Base-by-base conservation (phyloP, 257 asterid species). In the Nicotiana obtusifolia region DNA sequence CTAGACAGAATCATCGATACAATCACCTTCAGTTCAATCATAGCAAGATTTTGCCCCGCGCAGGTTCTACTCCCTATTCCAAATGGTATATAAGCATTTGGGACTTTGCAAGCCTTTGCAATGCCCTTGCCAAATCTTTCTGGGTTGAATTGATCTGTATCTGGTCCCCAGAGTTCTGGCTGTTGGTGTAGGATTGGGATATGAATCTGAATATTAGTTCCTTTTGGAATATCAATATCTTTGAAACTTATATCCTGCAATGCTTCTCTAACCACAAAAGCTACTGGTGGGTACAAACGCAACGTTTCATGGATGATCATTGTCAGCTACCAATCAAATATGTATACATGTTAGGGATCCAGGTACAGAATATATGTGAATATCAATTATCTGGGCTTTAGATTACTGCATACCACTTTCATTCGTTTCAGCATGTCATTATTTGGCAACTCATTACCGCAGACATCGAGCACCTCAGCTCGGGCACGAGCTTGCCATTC, bases 401-500 rank as follows among this genome's bases (percentile, higher is more conserved):
- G 62, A 15, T 24, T 73, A 73, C 60, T 20, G 8, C 78, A 0
- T 91, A 93, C 97, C 89, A 82, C 81, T 89, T 91, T 94, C 97
- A 94, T 88, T 84, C 75, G 84, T 24, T 90, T 82, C 64, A 94
- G 88, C 88, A 86, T 88, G 67, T 91, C 89, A 22, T 92, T 86
- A 47, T 87, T 85, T 4, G 93, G 95, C 53, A 80, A 67, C 30
- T 86, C 80, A n/a, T 37, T 49, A 64, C 94, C 91, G 33, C 94
- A 91, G 16, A 90, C 77, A 67, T 87, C 88, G 66, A 92, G 89
- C 67, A 86, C 95, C 87, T 93, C 97, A 60, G 87, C 86, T 71
- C 93, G 95, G 47, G 87, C 91, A 54, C 89, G 94, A 81, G 86
- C 91, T 86, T 94, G 98, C 97, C 97, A 92, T 2, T 91, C 90